These are phyloP conservation scores for Salix suchowensis DNA, from an alignment of 345 rosid species.

Conservation along the genomic window DNA sequence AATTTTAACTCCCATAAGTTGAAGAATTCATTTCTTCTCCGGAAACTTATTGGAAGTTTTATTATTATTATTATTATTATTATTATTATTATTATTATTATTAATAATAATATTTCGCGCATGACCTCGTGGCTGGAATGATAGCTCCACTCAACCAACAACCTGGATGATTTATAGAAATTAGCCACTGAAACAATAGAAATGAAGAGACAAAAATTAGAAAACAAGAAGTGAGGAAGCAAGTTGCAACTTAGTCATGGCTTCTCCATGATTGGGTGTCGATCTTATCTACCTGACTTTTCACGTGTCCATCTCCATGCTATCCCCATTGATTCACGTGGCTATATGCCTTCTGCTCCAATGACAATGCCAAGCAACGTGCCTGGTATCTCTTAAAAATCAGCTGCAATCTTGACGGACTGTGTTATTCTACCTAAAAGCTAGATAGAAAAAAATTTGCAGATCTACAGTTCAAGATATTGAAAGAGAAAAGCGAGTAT, in stretches of 20 bases:
- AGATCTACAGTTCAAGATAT: neutral
- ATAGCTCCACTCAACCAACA: neutral
- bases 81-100: no score
- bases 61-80: no score
- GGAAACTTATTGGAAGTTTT: no score
- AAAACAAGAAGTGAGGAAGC: neutral
- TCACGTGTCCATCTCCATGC: neutral
- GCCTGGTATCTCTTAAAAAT: slow-evolving; percentile 16
- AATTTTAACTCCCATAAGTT: no score
- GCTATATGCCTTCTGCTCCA: slow-evolving; percentile 22
- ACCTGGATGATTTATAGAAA: neutral
- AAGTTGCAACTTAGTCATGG: neutral
- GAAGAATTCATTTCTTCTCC: no score
- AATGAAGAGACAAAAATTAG: no score
- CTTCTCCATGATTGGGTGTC: slow-evolving; percentile 3
- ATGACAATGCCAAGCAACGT: slow-evolving; percentile 2
- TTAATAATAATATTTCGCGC: no score
- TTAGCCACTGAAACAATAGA: neutral
- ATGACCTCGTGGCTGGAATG: no score
- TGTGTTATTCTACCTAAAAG: neutral
- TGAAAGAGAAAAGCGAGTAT: no score
- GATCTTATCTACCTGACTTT: slow-evolving; percentile 27
- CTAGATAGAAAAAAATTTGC: neutral
- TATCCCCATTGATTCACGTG: slow-evolving; percentile 26
- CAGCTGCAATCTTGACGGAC: neutral